Conservation (phyloP, 371 early-diverging fungal species). For the Lichtheimia hyalospora region DNA sequence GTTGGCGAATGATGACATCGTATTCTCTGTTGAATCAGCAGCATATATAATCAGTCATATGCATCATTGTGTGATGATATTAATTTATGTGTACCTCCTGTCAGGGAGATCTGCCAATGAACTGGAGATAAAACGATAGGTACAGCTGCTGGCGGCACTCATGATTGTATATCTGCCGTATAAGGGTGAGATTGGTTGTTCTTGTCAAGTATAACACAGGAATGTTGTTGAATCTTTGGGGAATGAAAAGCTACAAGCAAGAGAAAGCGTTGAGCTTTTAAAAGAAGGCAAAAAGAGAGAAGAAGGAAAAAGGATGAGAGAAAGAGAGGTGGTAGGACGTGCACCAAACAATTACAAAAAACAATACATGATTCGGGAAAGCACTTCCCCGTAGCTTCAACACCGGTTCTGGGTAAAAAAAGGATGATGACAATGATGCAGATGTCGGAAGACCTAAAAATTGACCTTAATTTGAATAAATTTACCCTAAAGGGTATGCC, state of each 20-base stretch:
- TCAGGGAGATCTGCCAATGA: slow-evolving; percentile 30
- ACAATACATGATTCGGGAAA: slow-evolving; percentile 19
- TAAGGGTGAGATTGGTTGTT: slow-evolving; percentile 1
- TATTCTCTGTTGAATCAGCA: slow-evolving; percentile 12
- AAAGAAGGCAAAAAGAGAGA: not conserved
- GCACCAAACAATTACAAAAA: slow-evolving; percentile 1
- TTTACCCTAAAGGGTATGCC: slow-evolving; percentile 29
- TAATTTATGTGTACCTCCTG: slow-evolving; percentile 23
- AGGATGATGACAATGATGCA: not conserved
- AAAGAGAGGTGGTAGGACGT: not conserved
- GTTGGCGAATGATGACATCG: slow-evolving; percentile 29
- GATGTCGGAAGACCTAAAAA: slow-evolving; percentile 5
- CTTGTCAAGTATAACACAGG: not conserved
- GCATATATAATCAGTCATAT: not conserved
- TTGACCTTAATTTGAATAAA: slow-evolving; percentile 21
- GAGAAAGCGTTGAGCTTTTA: not conserved
- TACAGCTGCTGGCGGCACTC: slow-evolving; percentile 24
- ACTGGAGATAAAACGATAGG: slow-evolving; percentile 45
- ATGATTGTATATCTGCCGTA: not conserved
- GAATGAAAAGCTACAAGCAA: too few species aligned
- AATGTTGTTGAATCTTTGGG: not conserved
- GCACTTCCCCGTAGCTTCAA: slow-evolving; percentile 11
- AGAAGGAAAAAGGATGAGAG: not conserved
- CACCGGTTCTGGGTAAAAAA: slow-evolving; percentile 17
- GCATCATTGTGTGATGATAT: not conserved